Conservation (phyloP, 192 early-diverging fungal species). For the Coemansia sp. region DNA sequence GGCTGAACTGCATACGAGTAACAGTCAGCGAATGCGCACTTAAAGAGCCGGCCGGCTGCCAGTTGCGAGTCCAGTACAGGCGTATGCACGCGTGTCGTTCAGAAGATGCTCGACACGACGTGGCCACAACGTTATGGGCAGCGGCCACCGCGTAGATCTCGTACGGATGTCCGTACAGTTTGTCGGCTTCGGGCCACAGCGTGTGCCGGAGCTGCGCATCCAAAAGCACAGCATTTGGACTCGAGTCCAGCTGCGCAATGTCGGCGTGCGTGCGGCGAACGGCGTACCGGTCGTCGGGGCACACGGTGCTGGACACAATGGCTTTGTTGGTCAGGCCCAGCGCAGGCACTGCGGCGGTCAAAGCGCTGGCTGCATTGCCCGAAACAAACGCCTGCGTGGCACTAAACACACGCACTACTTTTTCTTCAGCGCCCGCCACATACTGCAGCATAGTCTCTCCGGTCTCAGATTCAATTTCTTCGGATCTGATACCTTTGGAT, state of each 20-base stretch:
- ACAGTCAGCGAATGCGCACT: slow-evolving; percentile 83
- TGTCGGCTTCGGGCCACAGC: slow-evolving; percentile 94
- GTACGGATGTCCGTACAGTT: slow-evolving; percentile 96
- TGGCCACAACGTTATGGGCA: slow-evolving; percentile 73
- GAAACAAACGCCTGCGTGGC: slow-evolving; percentile 78
- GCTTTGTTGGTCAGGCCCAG: slow-evolving; percentile 97
- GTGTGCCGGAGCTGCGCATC: slow-evolving; percentile 92
- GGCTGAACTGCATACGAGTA: slow-evolving; percentile 79
- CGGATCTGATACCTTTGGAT: too few species aligned
- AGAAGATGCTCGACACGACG: slow-evolving; percentile 46
- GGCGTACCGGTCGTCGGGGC: slow-evolving; percentile 56
- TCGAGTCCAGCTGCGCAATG: slow-evolving; percentile 46
- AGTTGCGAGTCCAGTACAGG: slow-evolving; percentile 30
- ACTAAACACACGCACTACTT: slow-evolving; percentile 86
- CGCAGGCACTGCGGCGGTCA: slow-evolving; percentile 67
- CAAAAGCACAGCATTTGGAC: slow-evolving; percentile 59
- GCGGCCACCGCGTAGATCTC: slow-evolving; percentile 83
- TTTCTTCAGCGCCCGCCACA: slow-evolving; percentile 92
- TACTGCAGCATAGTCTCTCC: slow-evolving; percentile 55
- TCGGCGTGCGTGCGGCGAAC: slow-evolving; percentile 60
- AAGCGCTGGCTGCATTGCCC: slow-evolving; percentile 53
- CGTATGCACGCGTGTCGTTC: slow-evolving; percentile 39
- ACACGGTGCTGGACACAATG: slow-evolving; percentile 41
- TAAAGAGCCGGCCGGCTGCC: slow-evolving; percentile 57
- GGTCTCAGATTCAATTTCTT: too few species aligned